phyloP scores from a whole-genome alignment of 371 early-diverging fungal species.

The Dichotomocladium elegans region DNA sequence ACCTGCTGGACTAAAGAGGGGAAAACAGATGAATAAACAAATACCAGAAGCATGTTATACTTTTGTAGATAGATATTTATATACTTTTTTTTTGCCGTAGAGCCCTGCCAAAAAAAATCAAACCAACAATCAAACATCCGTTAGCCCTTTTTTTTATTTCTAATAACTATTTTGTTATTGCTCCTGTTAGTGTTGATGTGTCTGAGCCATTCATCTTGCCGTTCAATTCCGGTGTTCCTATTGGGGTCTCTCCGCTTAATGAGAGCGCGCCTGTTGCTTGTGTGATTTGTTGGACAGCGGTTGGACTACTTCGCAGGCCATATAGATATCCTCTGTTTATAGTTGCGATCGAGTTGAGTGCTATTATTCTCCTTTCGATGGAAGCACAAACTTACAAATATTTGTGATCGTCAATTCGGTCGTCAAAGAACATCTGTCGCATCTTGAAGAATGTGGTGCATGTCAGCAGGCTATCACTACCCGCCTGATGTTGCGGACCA shows the following conservation, averaged over 20 bases:
- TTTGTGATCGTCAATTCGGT: conserved; percentile 90
- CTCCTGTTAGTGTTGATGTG: not conserved
- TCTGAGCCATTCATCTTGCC: not conserved
- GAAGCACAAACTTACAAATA: conserved; percentile 77
- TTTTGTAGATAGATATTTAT: too few species aligned
- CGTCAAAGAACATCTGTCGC: conserved; percentile 93
- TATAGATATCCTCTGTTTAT: conserved; percentile 48
- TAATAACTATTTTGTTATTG: too few species aligned
- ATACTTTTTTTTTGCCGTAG: too few species aligned
- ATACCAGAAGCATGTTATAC: not conserved
- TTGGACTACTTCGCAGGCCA: conserved; percentile 50
- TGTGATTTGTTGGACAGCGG: conserved; percentile 19
- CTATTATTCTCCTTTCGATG: not conserved
- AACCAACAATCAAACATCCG: too few species aligned
- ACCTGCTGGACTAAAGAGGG: not conserved
- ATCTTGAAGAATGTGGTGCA: conserved; percentile 96
- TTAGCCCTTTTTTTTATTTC: too few species aligned
- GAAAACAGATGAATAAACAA: not conserved
- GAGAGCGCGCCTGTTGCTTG: conserved; percentile 28
- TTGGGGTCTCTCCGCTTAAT: conserved; percentile 6
- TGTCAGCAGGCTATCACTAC: conserved; percentile 97
- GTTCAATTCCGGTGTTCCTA: not conserved
- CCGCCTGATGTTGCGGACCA: conserved; percentile 99
- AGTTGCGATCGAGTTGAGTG: not conserved
- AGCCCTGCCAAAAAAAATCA: too few species aligned